Evolutionary conservation across 495 filamentous ascomycete species (phyloP), one percentile per base, ranked within the genome.

Genomic region (Trichoderma virens): DNA sequence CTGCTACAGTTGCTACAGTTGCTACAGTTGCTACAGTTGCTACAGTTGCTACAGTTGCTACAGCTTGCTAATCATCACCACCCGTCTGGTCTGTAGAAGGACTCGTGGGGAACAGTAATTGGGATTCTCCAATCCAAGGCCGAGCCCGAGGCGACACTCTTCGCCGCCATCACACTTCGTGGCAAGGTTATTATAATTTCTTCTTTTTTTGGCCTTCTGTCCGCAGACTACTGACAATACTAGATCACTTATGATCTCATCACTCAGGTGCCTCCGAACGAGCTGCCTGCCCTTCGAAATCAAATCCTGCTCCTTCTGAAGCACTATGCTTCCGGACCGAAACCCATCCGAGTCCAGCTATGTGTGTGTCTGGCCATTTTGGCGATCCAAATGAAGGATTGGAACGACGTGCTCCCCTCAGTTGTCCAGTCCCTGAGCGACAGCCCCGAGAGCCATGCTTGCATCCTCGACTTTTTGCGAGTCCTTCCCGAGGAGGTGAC

Each of bases 401-500:
- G 94, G 94, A 97, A 97, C 74, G 89, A 98, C 78, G 94, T 98
- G 25, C 76, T 99, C 67, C 81, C 82, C 25, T 83, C 86, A 32
- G 89, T 98, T 32, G 91, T 95, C 27, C 81, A 86, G 35, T 81
- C 87, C 16, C 81, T 99, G 51, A 91, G 93, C 60, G 86, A 84
- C 71, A 86, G 86, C 68, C 85, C 89, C 54, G 84, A 88, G 67
- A 90, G 85, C 72, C 82, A 86, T 65, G 87, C 93, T 62, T 93
- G 90, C 72, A 88, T 97, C 68, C 77, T 99, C 66, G 95, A 98
- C 72, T 98, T 99, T 75, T 81, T 99, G 63, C 92, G 87, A 72
- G 92, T 99, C 70, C 85, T 99, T 59, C 94, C 94, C 23, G 94
- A 99, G 81, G 94, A 99, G 83, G 95, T 99, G 74, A 98, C 91